A percentile compares a stretch with the other conserved stretches of the same genome.
Evolutionary conservation across 345 rosid genomes (phyloP).

Genomic region (Combretum micranthum): DNA sequence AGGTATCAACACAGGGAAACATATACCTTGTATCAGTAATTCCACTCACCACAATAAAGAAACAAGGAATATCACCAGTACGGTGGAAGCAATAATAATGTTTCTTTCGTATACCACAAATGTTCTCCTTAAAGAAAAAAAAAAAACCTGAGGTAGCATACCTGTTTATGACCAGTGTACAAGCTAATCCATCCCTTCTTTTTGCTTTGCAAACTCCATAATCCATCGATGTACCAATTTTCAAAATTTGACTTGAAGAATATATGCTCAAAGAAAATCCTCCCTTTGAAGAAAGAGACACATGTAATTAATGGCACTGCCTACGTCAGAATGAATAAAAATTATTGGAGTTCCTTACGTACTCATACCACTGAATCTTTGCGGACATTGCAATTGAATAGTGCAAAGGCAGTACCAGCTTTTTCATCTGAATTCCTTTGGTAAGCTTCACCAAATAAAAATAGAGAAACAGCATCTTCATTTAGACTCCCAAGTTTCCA

Average conservation of each 20-base stretch:
- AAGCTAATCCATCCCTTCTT: slow-evolving; percentile 69
- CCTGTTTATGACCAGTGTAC: slow-evolving; percentile 70
- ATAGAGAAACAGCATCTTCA: slow-evolving; percentile 56
- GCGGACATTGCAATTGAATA: slow-evolving; percentile 65
- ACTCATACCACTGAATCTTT: slow-evolving; percentile 44
- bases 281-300: slow-evolving; percentile 41
- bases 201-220: slow-evolving; percentile 83
- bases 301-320: neutral
- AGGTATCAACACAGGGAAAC: too few species aligned
- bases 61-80: too few species aligned
- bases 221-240: slow-evolving; percentile 75
- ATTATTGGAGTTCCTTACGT: neutral
- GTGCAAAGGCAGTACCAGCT: slow-evolving; percentile 69
- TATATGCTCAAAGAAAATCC: slow-evolving; percentile 67
- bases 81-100: too few species aligned
- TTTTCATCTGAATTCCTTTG: slow-evolving; percentile 43
- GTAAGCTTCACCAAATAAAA: slow-evolving; percentile 88
- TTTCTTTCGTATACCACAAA: too few species aligned
- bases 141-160: slow-evolving; percentile 15
- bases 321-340: neutral
- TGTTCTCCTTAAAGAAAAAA: neutral
- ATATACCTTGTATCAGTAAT: too few species aligned
- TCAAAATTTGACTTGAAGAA: slow-evolving; percentile 60
- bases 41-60: too few species aligned
- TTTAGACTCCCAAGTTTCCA: slow-evolving; percentile 72